Conservation (phyloP, 106 monocot genomes). For the Ottelia alismoides region DNA sequence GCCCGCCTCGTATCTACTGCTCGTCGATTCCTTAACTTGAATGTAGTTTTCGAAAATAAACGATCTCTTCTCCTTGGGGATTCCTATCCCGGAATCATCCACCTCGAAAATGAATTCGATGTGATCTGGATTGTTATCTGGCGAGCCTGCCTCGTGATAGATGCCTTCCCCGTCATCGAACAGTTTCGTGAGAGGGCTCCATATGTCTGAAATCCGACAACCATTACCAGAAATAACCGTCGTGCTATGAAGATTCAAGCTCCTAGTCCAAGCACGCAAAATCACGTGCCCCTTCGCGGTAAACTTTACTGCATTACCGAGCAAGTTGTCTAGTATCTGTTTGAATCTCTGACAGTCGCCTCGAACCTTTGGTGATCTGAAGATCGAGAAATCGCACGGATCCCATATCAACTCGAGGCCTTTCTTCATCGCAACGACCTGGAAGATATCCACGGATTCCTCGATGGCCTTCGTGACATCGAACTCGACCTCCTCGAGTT, state of each 20-base stretch:
- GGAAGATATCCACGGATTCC: slow-evolving; percentile 57
- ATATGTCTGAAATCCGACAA: slow-evolving; percentile 5
- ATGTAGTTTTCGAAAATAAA: slow-evolving; percentile 91
- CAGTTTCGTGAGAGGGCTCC: slow-evolving; percentile 1
- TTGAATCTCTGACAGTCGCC: slow-evolving; percentile 62
- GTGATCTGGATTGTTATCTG: slow-evolving; percentile 9
- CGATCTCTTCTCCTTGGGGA: slow-evolving; percentile 66
- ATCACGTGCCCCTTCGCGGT: slow-evolving; percentile 57
- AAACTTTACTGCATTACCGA: slow-evolving; percentile 86
- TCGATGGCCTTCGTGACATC: slow-evolving; percentile 57
- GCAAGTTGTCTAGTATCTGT: slow-evolving; percentile 73
- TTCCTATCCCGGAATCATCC: slow-evolving; percentile 75
- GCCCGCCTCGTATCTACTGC: slow-evolving; percentile 28
- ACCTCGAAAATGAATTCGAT: slow-evolving; percentile 78
- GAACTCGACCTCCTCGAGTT: slow-evolving; percentile 72
- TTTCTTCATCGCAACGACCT: slow-evolving; percentile 56
- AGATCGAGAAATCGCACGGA: slow-evolving; percentile 76
- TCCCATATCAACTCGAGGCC: slow-evolving; percentile 88
- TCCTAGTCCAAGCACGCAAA: slow-evolving; percentile 48
- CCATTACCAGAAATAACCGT: slow-evolving; percentile 1
- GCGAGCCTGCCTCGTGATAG: not conserved
- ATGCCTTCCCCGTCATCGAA: slow-evolving; percentile 8
- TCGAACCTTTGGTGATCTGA: slow-evolving; percentile 32
- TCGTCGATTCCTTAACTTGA: slow-evolving; percentile 48
- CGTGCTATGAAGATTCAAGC: not conserved